Conservation (phyloP, 345 rosid species). For the Durio zibethinus region DNA sequence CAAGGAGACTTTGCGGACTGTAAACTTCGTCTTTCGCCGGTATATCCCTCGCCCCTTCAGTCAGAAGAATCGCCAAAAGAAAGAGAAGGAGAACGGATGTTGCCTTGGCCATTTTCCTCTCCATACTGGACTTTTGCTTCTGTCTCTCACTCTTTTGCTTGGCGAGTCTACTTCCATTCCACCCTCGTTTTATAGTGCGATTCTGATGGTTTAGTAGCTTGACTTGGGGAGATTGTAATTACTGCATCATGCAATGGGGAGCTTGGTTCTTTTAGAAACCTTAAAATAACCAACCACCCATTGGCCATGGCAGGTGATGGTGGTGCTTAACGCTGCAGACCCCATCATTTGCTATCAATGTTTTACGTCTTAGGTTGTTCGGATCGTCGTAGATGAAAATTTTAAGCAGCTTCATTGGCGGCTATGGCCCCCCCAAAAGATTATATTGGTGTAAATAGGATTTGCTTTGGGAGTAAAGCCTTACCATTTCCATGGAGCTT, state of each 20-base stretch:
- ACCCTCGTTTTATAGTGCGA: not conserved
- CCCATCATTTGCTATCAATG: not conserved
- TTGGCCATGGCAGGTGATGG: not conserved
- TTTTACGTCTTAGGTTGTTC: not conserved
- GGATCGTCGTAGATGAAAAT: not conserved
- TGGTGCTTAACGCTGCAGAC: not conserved
- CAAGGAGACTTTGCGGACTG: not conserved
- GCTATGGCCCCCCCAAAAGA: not conserved
- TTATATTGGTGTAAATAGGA: not conserved
- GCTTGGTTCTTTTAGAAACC: not conserved
- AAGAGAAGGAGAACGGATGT: not conserved
- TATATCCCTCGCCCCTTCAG: slow-evolving; percentile 7
- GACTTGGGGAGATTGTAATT: not conserved
- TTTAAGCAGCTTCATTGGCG: not conserved
- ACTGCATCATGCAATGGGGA: not conserved
- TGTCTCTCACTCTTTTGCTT: not conserved
- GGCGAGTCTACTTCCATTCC: not conserved
- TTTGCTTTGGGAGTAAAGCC: not conserved
- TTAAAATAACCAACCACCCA: not conserved
- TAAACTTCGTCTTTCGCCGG: not conserved
- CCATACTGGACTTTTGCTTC: not conserved
- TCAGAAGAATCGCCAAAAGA: not conserved
- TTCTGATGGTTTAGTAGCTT: not conserved
- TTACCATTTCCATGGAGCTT: not conserved
- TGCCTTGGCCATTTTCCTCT: slow-evolving; percentile 8